Evolutionary conservation across 805 yeast species (phyloP).

Genomic region (Babjeviella inositovora): DNA sequence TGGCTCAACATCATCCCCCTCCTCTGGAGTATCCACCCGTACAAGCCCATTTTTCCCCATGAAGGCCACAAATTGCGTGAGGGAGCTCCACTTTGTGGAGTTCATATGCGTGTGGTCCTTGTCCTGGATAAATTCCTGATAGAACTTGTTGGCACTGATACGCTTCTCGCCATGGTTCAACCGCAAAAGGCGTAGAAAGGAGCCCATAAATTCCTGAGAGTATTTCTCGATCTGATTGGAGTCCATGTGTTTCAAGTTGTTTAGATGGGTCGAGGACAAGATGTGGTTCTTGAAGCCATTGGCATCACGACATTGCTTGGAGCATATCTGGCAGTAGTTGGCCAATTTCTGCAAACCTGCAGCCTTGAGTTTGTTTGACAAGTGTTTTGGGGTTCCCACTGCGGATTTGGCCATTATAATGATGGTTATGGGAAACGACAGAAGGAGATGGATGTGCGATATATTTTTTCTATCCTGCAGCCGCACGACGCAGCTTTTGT

Average conservation of each 20-base stretch:
- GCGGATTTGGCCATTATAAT: slow-evolving; percentile 21
- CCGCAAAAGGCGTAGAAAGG: slow-evolving; percentile 47
- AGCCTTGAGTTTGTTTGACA: slow-evolving; percentile 65
- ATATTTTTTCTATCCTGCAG: too few species aligned
- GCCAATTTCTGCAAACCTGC: slow-evolving; percentile 74
- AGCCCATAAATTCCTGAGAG: slow-evolving; percentile 40
- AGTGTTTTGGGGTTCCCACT: slow-evolving; percentile 36
- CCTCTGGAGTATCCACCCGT: slow-evolving; percentile 20
- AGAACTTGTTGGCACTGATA: slow-evolving; percentile 70
- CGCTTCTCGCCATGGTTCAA: slow-evolving; percentile 69
- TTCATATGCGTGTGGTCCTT: slow-evolving; percentile 82
- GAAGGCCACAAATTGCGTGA: slow-evolving; percentile 51
- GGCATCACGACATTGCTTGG: slow-evolving; percentile 88
- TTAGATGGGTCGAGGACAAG: slow-evolving; percentile 64
- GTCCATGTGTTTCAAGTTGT: slow-evolving; percentile 32
- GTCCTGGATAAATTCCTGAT: slow-evolving; percentile 78
- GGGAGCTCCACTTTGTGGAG: slow-evolving; percentile 65
- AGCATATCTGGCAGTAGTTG: slow-evolving; percentile 85
- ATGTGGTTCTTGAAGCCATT: slow-evolving; percentile 90
- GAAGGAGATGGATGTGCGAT: background rate
- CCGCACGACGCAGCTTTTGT: too few species aligned
- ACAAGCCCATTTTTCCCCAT: slow-evolving; percentile 43
- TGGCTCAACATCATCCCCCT: slow-evolving; percentile 16
- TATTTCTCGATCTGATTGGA: slow-evolving; percentile 36
- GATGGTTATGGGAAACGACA: background rate